Conservation (phyloP, 306 rosid genomes). For the Castanea mollissima region DNA sequence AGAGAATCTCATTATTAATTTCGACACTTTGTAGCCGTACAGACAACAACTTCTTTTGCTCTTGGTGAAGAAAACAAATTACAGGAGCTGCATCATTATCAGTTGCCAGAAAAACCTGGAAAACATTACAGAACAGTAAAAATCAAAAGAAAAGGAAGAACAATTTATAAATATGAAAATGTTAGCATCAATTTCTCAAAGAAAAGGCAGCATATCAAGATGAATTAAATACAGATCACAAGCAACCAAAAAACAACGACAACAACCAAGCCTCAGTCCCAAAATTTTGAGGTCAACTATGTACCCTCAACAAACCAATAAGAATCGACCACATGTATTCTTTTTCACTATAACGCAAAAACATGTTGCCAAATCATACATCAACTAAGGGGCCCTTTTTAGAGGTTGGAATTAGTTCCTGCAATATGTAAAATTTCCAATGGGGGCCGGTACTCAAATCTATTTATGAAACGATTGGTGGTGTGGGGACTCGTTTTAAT, state of each 20-base stretch:
- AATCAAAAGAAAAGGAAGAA: conserved; percentile 22
- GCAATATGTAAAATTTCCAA: too few relatives aligned
- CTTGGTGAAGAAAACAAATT: conserved; percentile 91
- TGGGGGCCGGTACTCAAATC: too few relatives aligned
- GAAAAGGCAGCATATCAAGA: not conserved
- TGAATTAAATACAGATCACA: conserved; percentile 5
- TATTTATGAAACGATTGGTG: too few relatives aligned
- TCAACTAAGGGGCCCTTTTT: not conserved
- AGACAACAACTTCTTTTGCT: conserved; percentile 75
- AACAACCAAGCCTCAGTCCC: too few relatives aligned
- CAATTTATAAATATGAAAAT: conserved; percentile 1
- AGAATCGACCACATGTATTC: too few relatives aligned
- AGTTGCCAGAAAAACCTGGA: conserved; percentile 79
- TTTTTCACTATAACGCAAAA: not conserved
- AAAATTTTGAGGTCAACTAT: too few relatives aligned
- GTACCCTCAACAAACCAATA: too few relatives aligned
- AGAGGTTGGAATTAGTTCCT: not conserved
- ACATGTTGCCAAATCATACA: not conserved
- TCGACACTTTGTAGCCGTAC: conserved; percentile 83
- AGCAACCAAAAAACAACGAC: not conserved
- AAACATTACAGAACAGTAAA: conserved; percentile 31
- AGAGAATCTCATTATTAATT: conserved; percentile 77
- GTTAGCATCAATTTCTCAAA: not conserved
- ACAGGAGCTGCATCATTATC: conserved; percentile 80
- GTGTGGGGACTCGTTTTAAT: too few relatives aligned